phyloP scores from a whole-genome alignment of 2,329 filamentous ascomycete genomes.

The Ophiostoma ulmi region DNA sequence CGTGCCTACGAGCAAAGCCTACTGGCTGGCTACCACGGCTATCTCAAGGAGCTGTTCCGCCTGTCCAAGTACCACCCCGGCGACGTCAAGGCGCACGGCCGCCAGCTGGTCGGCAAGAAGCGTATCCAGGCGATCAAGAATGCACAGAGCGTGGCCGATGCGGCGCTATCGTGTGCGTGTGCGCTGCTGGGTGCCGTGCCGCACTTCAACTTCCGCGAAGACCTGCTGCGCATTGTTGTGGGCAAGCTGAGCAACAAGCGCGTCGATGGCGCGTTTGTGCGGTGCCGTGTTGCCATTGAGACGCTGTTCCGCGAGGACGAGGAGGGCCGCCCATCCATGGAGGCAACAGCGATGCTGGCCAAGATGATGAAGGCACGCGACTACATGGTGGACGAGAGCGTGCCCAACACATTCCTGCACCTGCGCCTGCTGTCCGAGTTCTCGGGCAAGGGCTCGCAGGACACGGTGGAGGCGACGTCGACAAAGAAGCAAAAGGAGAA shows the following conservation, averaged over 20 bases:
- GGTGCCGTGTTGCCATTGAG: constrained; percentile 73
- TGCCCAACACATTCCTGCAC: constrained; percentile 86
- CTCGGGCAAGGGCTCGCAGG: constrained; percentile 72
- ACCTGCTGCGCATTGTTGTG: constrained; percentile 81
- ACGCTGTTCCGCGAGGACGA: constrained; percentile 81
- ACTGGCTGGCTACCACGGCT: constrained; percentile 76
- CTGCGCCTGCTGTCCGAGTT: constrained; percentile 86
- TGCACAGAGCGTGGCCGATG: constrained; percentile 50
- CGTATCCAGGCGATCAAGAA: constrained; percentile 30
- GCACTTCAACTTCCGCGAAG: constrained; percentile 93
- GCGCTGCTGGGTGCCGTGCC: constrained; percentile 74
- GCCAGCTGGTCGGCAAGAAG: constrained; percentile 23
- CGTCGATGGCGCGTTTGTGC: constrained; percentile 68
- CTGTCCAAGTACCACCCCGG: constrained; percentile 52
- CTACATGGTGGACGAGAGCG: constrained; percentile 76
- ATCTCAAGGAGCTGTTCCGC: constrained; percentile 68
- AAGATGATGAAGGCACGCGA: constrained; percentile 94
- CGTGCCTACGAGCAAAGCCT: constrained; percentile 83
- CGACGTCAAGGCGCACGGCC: constrained; percentile 32
- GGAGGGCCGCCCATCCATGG: constrained; percentile 80
- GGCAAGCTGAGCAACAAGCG: constrained; percentile 71
- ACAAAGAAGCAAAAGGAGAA: constrained; percentile 66
- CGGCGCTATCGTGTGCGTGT: constrained; percentile 83
- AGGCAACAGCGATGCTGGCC: constrained; percentile 75
- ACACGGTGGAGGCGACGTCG: constrained; percentile 57